Evolutionary conservation across 2,329 filamentous ascomycete species (phyloP), one percentile per base, ranked within the genome.

Genomic region (Chaetomiaceae sp.): DNA sequence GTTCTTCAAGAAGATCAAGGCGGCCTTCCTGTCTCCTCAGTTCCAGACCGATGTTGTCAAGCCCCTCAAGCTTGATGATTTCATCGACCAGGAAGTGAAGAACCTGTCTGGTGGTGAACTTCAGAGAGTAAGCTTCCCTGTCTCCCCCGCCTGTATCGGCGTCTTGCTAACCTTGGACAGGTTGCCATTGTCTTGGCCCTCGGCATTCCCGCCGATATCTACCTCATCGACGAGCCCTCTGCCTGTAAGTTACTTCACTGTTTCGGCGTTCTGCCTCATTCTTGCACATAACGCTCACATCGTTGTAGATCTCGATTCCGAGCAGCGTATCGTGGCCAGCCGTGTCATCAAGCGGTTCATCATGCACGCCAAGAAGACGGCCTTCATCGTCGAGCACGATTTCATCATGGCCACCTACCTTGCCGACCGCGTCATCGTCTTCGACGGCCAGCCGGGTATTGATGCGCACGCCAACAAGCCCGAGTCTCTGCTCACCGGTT

Each of bases 31-130:
- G 63, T 93, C 85, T 62, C 93, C 93, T 25, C 93, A 99, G 71
- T 99, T 99, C 81, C 93, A 99, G 77, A 99, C 93, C 13, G 93
- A 99, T 70, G 95, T 99, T 51, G 95, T 97, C 75, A 97, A 97
- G 77, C 93, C 95, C n/a, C 82, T 99, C 55, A 96, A 95, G 76
- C 84, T 99, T 55, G 93, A 99, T 46, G 93, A 97, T 68, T 99
- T 99, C 72, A 97, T 99, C 66, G 93, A 99, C 68, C 93, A 99
- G 72, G 95, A 99, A 75, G 93, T 99, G 61, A 95, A 96, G 78
- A 96, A 97, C 72, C 75, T 99, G 68, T 99, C 93, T 49, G 93
- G 93, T 81, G 93, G 93, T 87, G 93, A 99, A 83, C 77, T 99
- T 78, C 93, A 99, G 73, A 90, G 95, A 82, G 95, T 99, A 53